phyloP scores from a whole-genome alignment of 148 eudicot species.

The Nepenthes mirabilis region DNA sequence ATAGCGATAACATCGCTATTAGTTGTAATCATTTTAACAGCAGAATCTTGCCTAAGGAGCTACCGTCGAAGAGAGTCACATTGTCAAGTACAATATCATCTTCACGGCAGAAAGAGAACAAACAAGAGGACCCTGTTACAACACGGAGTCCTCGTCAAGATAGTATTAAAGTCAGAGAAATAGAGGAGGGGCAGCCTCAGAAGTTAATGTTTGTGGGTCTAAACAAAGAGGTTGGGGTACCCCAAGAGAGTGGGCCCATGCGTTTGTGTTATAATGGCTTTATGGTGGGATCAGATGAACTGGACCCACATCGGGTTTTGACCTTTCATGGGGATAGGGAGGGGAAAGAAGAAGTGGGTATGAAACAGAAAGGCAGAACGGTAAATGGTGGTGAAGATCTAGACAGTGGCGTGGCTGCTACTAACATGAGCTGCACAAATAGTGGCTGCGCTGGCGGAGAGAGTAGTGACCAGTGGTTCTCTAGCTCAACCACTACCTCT shows the following conservation, averaged over 20 bases:
- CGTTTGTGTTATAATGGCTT: slow-evolving; percentile 3
- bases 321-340: not conserved
- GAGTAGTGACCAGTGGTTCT: not conserved
- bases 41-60: not conserved
- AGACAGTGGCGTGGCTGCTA: not conserved
- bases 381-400: not conserved
- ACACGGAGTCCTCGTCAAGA: not conserved
- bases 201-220: not conserved
- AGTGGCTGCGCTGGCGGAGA: not conserved
- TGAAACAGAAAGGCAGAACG: not conserved
- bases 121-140: not conserved
- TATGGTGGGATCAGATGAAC: slow-evolving; percentile 1
- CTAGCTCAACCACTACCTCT: slow-evolving; percentile 9
- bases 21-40: not conserved
- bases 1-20: not conserved
- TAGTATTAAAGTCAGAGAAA: not conserved
- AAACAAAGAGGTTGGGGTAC: not conserved
- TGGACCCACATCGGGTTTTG: not conserved
- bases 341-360: not conserved
- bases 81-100: not conserved
- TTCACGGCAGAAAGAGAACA: not conserved
- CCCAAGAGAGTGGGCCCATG: not conserved
- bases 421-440: slow-evolving; percentile 1
- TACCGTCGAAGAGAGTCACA: not conserved
- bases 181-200: not conserved